These are phyloP conservation scores for Aspergillus sp. DNA, from an alignment of 2,329 filamentous ascomycete species.

Conservation along the genomic window DNA sequence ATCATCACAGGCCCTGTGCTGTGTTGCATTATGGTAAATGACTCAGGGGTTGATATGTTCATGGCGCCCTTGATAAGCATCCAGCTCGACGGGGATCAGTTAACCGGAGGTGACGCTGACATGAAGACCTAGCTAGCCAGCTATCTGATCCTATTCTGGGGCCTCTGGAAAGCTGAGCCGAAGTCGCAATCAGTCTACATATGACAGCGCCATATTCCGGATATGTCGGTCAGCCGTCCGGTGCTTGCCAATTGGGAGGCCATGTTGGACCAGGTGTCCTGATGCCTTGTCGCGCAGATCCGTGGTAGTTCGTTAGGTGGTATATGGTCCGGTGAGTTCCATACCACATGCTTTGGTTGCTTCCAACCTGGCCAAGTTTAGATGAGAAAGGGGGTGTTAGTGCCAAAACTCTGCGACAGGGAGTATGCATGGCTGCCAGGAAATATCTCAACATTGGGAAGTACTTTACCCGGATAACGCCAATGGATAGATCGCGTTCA, in stretches of 20 bases:
- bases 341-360: background rate
- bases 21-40: background rate
- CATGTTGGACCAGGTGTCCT: background rate
- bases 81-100: background rate
- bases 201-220: background rate
- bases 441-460: background rate
- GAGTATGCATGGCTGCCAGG: background rate
- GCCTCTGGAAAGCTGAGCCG: no score
- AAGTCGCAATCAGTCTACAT: background rate
- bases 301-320: background rate
- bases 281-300: background rate
- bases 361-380: background rate
- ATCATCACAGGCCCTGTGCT: background rate
- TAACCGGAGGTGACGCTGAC: constrained; percentile 2
- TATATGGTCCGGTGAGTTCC: background rate
- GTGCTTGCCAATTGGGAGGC: background rate
- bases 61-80: background rate
- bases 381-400: background rate
- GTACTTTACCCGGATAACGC: background rate
- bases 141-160: background rate
- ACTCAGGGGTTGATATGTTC: background rate
- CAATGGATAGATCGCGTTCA: background rate
- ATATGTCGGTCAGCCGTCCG: background rate
- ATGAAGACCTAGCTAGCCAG: background rate
- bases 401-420: background rate